Evolutionary conservation across 352 stramenopile genomes (phyloP).

Genomic region (Albugo candida): DNA sequence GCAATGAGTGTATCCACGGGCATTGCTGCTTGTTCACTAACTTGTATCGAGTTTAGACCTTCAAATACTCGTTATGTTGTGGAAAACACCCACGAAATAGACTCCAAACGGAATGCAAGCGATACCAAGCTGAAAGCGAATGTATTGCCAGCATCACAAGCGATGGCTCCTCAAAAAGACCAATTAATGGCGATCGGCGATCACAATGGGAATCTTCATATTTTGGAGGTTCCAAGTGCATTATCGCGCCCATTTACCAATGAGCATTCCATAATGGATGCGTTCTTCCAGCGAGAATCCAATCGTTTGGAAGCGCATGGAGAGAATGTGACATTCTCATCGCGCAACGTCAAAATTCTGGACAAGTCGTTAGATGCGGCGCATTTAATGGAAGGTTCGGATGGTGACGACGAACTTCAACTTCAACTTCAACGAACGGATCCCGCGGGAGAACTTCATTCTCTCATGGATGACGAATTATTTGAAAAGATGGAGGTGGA

Average conservation of each 20-base stretch:
- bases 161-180: slow-evolving; percentile 33
- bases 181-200: slow-evolving; percentile 84
- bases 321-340: slow-evolving; percentile 5
- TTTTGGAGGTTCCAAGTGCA: slow-evolving; percentile 81
- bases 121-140: slow-evolving; percentile 2
- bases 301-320: slow-evolving; percentile 34
- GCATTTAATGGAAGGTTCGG: background rate
- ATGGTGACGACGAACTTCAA: slow-evolving; percentile 1
- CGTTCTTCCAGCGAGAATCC: slow-evolving; percentile 82
- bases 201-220: slow-evolving; percentile 83
- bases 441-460: slow-evolving; percentile 9
- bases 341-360: background rate
- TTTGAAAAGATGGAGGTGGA: slow-evolving; percentile 68
- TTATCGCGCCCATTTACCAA: slow-evolving; percentile 62
- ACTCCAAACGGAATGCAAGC: slow-evolving; percentile 1
- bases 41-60: slow-evolving; percentile 64
- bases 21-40: slow-evolving; percentile 73
- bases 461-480: slow-evolving; percentile 26
- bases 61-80: slow-evolving; percentile 9
- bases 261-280: slow-evolving; percentile 63
- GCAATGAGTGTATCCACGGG: slow-evolving; percentile 55
- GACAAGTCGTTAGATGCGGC: background rate
- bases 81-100: background rate
- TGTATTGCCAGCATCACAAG: background rate
- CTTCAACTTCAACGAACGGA: background rate